Base-by-base conservation (phyloP, 2,329 filamentous ascomycete genomes). In the Bertia moriformis region DNA sequence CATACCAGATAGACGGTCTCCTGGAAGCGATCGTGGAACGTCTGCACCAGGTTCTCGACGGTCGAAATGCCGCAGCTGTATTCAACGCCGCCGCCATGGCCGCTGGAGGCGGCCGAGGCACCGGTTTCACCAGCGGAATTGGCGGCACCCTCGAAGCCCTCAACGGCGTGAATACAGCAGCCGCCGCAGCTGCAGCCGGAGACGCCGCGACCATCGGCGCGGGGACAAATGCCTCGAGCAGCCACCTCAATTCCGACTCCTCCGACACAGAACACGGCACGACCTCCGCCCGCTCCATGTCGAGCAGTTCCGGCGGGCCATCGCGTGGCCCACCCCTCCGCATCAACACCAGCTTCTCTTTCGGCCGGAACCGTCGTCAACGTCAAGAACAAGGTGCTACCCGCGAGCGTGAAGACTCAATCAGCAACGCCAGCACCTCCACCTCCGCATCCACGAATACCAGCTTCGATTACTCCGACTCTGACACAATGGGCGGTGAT, bases 61-160 rank as follows among this genome's bases (percentile, higher is more conserved):
- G 85, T 37, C 74, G 89, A 37, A 98, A 96, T 48, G 89, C 91
- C 0, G 91, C 91, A 0, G 91, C 91, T 4, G 88, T 98, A 0
- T 98, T 98, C 66, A 98, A 98, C 47, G 91, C 91, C 0, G 91
- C 89, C 0, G 91, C 91, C 39, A 96, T 96, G 91, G 91, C 88
- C 1, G 91, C 91, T 1, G 91, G 91, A 10, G 88, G 91, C 18
- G 91, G 91, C 0, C 76, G 87, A 10, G 32, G 32, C 12, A 35
- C 32, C 10, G 32, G 32, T 7, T 35, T 35, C 32, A 35, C 32
- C 32, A 12, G 7, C 37, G 83, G 84, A 37, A 84, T 89, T 19
- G 78, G 82, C 39, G 84, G 69, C 27, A 66, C 63, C 1, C 58
- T 77, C 19, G 76, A 77, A 48, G 76, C 75, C 41, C 77, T 78